Evolutionary conservation across 805 yeast species (phyloP), one percentile per base, ranked within the genome.

Genomic region (Nakazawaea peltata): DNA sequence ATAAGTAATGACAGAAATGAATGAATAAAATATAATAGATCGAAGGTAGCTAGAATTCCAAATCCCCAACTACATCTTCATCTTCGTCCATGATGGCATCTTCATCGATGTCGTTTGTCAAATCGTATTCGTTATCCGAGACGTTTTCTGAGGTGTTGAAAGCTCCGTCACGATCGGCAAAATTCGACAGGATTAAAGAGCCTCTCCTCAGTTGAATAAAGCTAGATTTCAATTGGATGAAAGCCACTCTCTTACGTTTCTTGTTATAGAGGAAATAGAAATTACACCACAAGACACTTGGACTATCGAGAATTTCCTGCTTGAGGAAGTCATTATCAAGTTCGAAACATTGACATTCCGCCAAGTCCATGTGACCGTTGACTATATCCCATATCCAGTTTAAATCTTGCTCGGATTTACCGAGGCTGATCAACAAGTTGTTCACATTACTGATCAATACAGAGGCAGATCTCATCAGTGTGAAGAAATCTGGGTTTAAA

Each of bases 231-330:
- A 92, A 61, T 47, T 84, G 83, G 13, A 92, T 54, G 54, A 81
- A 90, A 1, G 94, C 86, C 2, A 92, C 97, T 43, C 97, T 73
- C 60, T 90, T 90, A 60, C 82, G 74, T 50, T 84, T 81, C 59
- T 86, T 90, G 61, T 87, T 92, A 60, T 82, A 87, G 30, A 90
- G 75, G 55, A 92, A 92, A 81, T 94, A 90, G 71, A 85, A 84
- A 52, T 79, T 63, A 17, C 82, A 74, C 92, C 92, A 84, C 21
- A 73, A 51, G 3, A 67, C 62, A 3, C 77, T 77, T 2, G 76
- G 72, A 46, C 81, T 92, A 48, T 80, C 83, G 33, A 74, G 48
- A 28, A 81, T 78, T 7, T 82, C 68, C 47, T 81, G 77, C 12
- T 25, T 37, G 7, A 37, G 18, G 28, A 37, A 37, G 21, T 73